These are phyloP conservation scores for Hyparrhenia diplandra DNA, from an alignment of 176 grass and related monocot species.

Conservation along the genomic window DNA sequence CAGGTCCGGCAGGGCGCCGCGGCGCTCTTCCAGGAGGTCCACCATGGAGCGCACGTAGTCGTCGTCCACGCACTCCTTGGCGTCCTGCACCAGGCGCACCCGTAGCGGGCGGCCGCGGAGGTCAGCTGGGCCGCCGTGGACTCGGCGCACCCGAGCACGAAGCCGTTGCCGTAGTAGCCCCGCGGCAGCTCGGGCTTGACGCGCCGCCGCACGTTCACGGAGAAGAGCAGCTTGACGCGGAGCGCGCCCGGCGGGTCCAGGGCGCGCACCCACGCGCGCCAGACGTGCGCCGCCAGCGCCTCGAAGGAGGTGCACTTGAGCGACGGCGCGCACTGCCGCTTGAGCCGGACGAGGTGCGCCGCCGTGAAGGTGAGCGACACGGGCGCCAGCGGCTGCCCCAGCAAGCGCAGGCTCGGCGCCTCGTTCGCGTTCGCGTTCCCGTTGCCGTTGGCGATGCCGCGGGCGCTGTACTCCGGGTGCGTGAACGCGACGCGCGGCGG, in stretches of 20 bases:
- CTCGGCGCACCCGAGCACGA: conserved; percentile 89
- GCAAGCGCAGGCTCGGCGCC: conserved; percentile 27
- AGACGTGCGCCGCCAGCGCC: conserved; percentile 73
- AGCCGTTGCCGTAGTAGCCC: conserved; percentile 86
- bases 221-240: conserved; percentile 92
- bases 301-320: conserved; percentile 95
- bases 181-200: conserved; percentile 61
- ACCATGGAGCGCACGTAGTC: conserved; percentile 70
- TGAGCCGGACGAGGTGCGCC: conserved; percentile 59
- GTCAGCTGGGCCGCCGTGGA: conserved; percentile 47
- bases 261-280: conserved; percentile 76
- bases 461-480: conserved; percentile 64
- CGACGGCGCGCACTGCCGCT: conserved; percentile 47
- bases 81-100: conserved; percentile 66
- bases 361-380: conserved; percentile 73
- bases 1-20: conserved; percentile 54
- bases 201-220: conserved; percentile 56
- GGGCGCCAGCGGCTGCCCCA: conserved; percentile 49
- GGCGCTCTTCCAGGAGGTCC: conserved; percentile 70
- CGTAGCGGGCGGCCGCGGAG: not conserved
- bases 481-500: conserved; percentile 63
- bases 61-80: conserved; percentile 60
- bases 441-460: not conserved
- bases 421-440: not conserved
- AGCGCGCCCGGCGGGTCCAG: conserved; percentile 48